Evolutionary conservation across 176 grass and related monocot species (phyloP), one percentile per base, ranked within the genome.

Genomic region (Triticum dicoccoides): DNA sequence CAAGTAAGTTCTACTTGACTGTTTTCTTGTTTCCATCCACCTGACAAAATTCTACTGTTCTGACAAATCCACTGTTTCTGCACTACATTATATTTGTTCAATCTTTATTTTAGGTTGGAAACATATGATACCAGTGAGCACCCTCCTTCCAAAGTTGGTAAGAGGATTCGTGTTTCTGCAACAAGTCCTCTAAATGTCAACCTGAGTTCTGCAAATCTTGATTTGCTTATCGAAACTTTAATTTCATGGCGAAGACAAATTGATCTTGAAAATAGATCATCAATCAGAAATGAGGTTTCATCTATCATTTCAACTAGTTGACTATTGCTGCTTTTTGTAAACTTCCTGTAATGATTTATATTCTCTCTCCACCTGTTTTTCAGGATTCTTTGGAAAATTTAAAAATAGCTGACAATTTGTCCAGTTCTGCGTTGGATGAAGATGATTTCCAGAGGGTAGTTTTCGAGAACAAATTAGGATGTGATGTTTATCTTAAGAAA

Each of bases 401-500:
- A 24, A 85, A 68, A 86, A 82, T 84, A 39, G 61, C 80, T 76
- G 80, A 82, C 23, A 80, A 78, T 66, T 89, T 90, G 69, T 88
- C 86, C 25, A 88, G 80, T 78, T 96, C 96, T 64, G 96, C 93
- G 21, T 89, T 98, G 83, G 91, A 98, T 65, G 93, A 98, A 85
- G 93, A 96, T 76, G 96, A 98, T 87, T 84, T 94, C 73, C 93
- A 94, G 76, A 94, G 93, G 88, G 87, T 98, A 73, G 71, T 96
- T 82, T 89, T 98, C 80, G 92, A 94, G 78, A 98, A 98, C 85
- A 92, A 96, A 78, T 86, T 98, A 61, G 96, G 96, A 84, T 98
- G 91, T 88, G 93, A 98, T 82, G 86, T 98, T 86, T 98, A 94
- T 87, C 59, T 98, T 66, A 98, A 87, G 83, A 95, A 90, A 89